Evolutionary conservation across 306 rosid species (phyloP).

Genomic region (Rosa chinensis): DNA sequence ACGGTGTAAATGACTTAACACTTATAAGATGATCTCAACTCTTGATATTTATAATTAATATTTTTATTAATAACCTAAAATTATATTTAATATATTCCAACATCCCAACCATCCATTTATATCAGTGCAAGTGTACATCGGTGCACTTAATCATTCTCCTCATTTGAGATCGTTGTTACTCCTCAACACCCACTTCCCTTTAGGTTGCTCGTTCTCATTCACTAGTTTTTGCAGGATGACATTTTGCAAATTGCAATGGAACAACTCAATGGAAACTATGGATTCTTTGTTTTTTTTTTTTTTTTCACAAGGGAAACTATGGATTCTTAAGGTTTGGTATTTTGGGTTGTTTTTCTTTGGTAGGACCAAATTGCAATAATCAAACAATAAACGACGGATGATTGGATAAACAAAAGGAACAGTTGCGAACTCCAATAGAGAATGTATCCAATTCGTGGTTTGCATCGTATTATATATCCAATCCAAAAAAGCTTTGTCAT

Average conservation of each 20-base stretch:
- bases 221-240: background rate
- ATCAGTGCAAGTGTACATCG: no score
- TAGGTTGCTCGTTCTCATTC: background rate
- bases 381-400: slow-evolving; percentile 11
- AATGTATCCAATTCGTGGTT: background rate
- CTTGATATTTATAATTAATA: no score
- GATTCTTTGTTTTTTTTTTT: background rate
- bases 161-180: background rate
- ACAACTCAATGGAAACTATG: background rate
- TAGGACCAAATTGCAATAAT: background rate
- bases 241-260: background rate
- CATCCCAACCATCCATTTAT: no score
- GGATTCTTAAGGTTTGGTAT: background rate
- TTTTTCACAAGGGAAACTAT: no score
- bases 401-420: slow-evolving; percentile 16
- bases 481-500: background rate
- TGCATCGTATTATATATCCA: background rate
- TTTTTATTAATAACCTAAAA: no score
- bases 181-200: background rate
- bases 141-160: no score
- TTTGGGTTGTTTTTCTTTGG: background rate
- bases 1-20: no score
- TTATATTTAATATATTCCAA: no score
- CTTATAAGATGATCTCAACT: no score
- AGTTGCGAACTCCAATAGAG: background rate